Evolutionary conservation across 2,329 filamentous ascomycete species (phyloP), one percentile per base, ranked within the genome.

Genomic region (Microcyclosporella mali): DNA sequence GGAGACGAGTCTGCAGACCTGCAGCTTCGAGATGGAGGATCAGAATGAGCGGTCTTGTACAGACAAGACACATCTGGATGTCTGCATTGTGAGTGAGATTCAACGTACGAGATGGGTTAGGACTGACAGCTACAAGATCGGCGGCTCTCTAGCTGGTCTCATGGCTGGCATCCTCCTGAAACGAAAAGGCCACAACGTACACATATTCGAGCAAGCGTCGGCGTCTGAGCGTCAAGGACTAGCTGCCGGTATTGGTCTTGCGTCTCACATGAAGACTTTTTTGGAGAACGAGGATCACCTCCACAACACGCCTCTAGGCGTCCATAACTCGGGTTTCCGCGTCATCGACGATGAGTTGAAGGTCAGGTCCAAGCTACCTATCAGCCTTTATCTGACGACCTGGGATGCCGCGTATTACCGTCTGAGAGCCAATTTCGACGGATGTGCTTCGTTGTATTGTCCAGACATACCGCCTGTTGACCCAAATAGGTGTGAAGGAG

Each of bases 111-210:
- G n/a, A n/a, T n/a, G n/a, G n/a, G 29, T 15, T 4, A 10, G 18
- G 14, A 27, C 21, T 35, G 33, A 46, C 21, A 11, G 9, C 10
- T n/a, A 6, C 12, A 6, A 56, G 50, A 63, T 70, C 7, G 69
- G 69, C 11, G 68, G 69, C 1, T 70, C 68, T 1, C 53, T 70
- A 3, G 68, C 63, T 3, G 68, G 68, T 1, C 60, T 71, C 3
- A 61, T 67, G 30, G 53, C 61, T 10, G 66, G 63, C 6, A 53
- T 70, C 31, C 62, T 66, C n/a, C 50, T 70, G 27, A 69, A 68
- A 43, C 58, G 60, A 1, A 60, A 66, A 19, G 66, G 68, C 11
- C 66, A 71, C 50, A 56, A 67, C 49, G 65, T 66, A 4, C 69
- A 64, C 1, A 69, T 71, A 31, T 36, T 55, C 19, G 52, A 56